Base-by-base conservation (phyloP, 2,329 filamentous ascomycete genomes). In the Colletotrichum spaethianum region DNA sequence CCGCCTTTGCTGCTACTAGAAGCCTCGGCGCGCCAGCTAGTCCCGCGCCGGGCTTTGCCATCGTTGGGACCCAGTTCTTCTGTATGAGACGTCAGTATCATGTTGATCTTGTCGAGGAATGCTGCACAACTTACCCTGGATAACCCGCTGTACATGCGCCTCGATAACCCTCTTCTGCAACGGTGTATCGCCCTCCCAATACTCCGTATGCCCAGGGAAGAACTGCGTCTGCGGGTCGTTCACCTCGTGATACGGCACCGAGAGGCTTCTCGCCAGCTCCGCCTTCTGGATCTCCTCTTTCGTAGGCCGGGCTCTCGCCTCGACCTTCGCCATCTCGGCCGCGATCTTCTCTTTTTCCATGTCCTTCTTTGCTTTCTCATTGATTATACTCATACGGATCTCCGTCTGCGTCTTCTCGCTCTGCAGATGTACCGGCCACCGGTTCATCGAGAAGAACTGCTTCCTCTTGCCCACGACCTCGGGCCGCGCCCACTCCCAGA, bases 351-450 rank as follows among this genome's bases (percentile, higher is more conserved):
- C 44, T 4, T 33, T 56, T 3, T 50, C 36, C 28, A 61, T 28
- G 7, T 73, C 38, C 63, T 26, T 46, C 46, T 4, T 16, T 46
- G 36, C 38, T 40, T 44, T 23, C 11, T 50, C 62, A 8, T 63
- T 33, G 38, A 46, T 33, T 38, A 46, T 18, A 42, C 70, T 64
- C 28, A 23, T 38, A 26, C 64, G 44, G 66, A 86, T 81, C 23
- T 74, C 62, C 16, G 76, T 68, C 62, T 79, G 79, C n/a, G 73
- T 77, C 28, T 76, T 74, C 31, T 77, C 62, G 8, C 72, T 77
- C 74, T 87, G 84, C 63, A 84, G 76, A 33, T 82, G 75, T 26
- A 84, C 53, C 44, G 86, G 86, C 87, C 87, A 89, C 48, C 86
- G 82, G 75, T 84, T 80, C 55, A 89, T 77, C 73, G 79, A 77